Evolutionary conservation across 257 asterid species (phyloP).

Genomic region (Nyctanthes arbortristis): DNA sequence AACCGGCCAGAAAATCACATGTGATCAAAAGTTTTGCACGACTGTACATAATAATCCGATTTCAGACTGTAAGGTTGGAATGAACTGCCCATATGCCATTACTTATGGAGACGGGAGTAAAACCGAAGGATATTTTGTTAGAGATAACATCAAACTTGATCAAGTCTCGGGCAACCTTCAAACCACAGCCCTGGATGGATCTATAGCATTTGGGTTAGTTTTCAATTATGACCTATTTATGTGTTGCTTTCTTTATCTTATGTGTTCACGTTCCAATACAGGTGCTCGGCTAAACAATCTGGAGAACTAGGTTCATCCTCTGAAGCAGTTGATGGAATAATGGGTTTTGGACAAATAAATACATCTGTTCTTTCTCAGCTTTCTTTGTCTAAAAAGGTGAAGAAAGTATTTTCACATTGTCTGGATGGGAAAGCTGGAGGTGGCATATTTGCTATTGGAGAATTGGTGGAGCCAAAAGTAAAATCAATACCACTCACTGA

Average conservation of each 20-base stretch:
- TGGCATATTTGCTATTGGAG: constrained; percentile 94
- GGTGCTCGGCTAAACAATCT: constrained; percentile 89
- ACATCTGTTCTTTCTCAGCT: constrained; percentile 93
- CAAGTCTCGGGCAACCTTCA: constrained; percentile 81
- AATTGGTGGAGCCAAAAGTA: constrained; percentile 82
- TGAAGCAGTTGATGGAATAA: constrained; percentile 91
- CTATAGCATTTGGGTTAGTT: constrained; percentile 92
- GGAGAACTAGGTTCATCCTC: constrained; percentile 87
- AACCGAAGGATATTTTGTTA: constrained; percentile 85
- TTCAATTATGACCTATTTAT: constrained; percentile 12
- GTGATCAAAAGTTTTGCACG: constrained; percentile 81
- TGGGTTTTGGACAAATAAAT: constrained; percentile 97
- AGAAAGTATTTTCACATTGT: constrained; percentile 86
- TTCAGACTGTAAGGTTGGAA: constrained; percentile 70
- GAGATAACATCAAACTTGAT: constrained; percentile 62
- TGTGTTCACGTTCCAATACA: constrained; percentile 38
- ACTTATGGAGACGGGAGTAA: constrained; percentile 93
- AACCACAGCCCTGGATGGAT: constrained; percentile 68
- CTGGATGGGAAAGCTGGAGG: constrained; percentile 86
- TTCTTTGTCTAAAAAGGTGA: constrained; percentile 72
- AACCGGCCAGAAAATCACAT: constrained; percentile 60
- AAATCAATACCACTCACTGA: constrained; percentile 72
- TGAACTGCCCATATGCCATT: constrained; percentile 72
- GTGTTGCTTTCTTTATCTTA: constrained; percentile 29
- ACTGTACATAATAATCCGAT: constrained; percentile 46